Evolutionary conservation across 805 yeast species (phyloP).

Genomic region (Barnettozyma siamensis): DNA sequence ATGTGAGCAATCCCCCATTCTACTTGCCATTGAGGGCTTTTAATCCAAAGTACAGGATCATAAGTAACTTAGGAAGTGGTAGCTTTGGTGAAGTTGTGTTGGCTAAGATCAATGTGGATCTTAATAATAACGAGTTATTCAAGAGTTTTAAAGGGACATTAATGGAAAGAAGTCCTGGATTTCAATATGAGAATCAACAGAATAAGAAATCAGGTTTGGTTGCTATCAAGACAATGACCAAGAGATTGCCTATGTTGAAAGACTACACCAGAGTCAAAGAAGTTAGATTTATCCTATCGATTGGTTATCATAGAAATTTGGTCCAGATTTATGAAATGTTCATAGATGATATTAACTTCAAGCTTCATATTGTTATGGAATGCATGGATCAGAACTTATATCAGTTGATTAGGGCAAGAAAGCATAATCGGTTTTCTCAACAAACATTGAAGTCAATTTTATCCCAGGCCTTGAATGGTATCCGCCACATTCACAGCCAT

Average conservation of each 20-base stretch:
- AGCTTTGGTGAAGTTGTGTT: slow-evolving; percentile 68
- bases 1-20: slow-evolving; percentile 34
- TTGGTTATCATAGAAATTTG: slow-evolving; percentile 66
- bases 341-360: slow-evolving; percentile 53
- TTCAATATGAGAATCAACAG: slow-evolving; percentile 26
- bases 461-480: slow-evolving; percentile 67
- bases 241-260: slow-evolving; percentile 43
- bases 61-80: slow-evolving; percentile 62
- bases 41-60: slow-evolving; percentile 38
- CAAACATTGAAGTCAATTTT: slow-evolving; percentile 59
- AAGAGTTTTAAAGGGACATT: slow-evolving; percentile 35
- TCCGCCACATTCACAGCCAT: slow-evolving; percentile 71
- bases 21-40: slow-evolving; percentile 40
- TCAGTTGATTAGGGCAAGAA: slow-evolving; percentile 66
- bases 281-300: slow-evolving; percentile 55
- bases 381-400: slow-evolving; percentile 76
- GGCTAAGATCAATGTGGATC: slow-evolving; percentile 41
- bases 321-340: slow-evolving; percentile 77
- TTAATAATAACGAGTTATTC: slow-evolving; percentile 16
- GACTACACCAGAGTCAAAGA: slow-evolving; percentile 61
- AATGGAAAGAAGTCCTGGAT: slow-evolving; percentile 33
- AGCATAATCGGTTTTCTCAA: slow-evolving; percentile 46
- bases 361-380: slow-evolving; percentile 84
- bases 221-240: slow-evolving; percentile 79
- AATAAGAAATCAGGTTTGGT: slow-evolving; percentile 40